Evolutionary conservation across 2,329 filamentous ascomycete species (phyloP).

Genomic region (Penicillium hesseltinei): DNA sequence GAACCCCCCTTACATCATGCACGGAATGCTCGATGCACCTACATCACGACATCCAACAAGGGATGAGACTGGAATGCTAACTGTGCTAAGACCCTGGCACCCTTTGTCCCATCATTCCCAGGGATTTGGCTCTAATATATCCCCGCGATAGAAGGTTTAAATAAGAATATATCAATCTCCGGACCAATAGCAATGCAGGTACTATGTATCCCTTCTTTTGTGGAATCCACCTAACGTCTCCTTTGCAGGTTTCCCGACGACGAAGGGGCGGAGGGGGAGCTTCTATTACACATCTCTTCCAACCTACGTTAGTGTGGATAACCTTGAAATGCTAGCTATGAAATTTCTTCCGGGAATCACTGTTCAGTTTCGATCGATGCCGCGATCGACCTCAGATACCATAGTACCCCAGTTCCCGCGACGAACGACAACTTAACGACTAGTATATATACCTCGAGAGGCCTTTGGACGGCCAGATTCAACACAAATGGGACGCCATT

Average conservation of each 20-base stretch:
- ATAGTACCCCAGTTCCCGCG: neutral
- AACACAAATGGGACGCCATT: conserved; percentile 18
- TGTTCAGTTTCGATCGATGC: neutral
- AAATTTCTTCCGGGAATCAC: neutral
- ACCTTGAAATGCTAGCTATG: conserved; percentile 1
- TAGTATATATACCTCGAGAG: neutral
- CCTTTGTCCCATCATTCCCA: conserved; percentile 8
- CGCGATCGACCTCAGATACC: neutral
- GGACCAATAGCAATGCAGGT: neutral
- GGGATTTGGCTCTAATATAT: neutral
- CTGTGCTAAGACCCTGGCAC: neutral
- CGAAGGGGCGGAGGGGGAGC: neutral
- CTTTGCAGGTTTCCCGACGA: neutral
- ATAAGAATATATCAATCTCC: neutral
- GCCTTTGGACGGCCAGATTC: neutral
- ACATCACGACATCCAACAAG: conserved; percentile 1
- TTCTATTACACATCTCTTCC: neutral
- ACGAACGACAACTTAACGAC: neutral
- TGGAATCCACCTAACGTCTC: neutral
- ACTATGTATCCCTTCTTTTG: conserved; percentile 1
- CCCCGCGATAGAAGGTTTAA: neutral
- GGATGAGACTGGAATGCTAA: conserved; percentile 3
- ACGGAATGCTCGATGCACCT: conserved; percentile 5
- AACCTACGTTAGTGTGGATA: neutral
- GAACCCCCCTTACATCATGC: neutral